phyloP scores from a whole-genome alignment of 306 rosid genomes.

The Begonia peltatifolia region DNA sequence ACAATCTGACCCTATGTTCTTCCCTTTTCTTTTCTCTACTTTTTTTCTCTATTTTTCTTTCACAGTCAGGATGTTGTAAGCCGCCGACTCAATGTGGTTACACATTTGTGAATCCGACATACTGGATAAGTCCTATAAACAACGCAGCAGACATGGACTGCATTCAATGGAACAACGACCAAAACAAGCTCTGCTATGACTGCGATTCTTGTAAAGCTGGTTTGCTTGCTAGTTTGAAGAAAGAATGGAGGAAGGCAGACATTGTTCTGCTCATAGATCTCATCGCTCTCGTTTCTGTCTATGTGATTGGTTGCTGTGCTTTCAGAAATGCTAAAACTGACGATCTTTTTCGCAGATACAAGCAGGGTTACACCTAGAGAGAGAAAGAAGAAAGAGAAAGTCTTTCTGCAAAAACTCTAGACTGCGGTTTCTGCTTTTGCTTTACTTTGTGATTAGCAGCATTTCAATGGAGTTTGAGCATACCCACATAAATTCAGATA shows the following conservation, averaged over 20 bases:
- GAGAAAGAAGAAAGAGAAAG: background rate
- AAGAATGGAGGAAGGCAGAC: slow-evolving; percentile 60
- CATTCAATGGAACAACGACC: slow-evolving; percentile 78
- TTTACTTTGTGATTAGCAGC: no score
- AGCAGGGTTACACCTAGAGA: slow-evolving; percentile 50
- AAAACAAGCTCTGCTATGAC: slow-evolving; percentile 59
- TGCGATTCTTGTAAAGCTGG: slow-evolving; percentile 92
- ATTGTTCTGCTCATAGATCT: slow-evolving; percentile 46
- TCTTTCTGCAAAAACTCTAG: no score
- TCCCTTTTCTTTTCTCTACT: no score
- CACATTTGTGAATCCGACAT: slow-evolving; percentile 79
- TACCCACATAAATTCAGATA: no score
- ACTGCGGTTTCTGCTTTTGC: no score
- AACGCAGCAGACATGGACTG: slow-evolving; percentile 75
- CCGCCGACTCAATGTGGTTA: slow-evolving; percentile 80
- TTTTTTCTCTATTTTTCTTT: background rate
- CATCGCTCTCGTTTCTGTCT: slow-evolving; percentile 37
- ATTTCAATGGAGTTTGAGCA: no score
- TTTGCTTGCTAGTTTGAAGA: slow-evolving; percentile 48
- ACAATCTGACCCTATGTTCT: no score
- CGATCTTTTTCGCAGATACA: slow-evolving; percentile 63
- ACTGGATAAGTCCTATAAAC: slow-evolving; percentile 81
- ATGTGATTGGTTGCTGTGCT: slow-evolving; percentile 67
- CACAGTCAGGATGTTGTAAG: slow-evolving; percentile 80
- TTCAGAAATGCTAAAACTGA: slow-evolving; percentile 83